Evolutionary conservation across 257 asterid species (phyloP).

Genomic region (Verbascum thapsus): DNA sequence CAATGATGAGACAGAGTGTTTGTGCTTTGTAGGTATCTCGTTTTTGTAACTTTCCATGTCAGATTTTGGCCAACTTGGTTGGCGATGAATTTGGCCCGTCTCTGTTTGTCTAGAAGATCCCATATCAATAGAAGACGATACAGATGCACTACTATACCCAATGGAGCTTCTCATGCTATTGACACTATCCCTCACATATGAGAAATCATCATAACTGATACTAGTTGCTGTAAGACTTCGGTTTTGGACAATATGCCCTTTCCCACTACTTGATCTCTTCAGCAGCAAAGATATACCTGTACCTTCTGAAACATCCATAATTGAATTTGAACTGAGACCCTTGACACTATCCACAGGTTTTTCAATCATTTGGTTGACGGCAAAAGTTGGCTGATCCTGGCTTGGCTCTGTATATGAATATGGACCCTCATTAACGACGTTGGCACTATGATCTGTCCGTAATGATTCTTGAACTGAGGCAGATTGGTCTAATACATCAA

Average conservation of each 20-base stretch:
- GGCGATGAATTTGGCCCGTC: constrained; percentile 51
- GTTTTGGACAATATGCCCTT: constrained; percentile 66
- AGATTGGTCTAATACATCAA: constrained; percentile 39
- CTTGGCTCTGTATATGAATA: constrained; percentile 30
- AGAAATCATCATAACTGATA: constrained; percentile 72
- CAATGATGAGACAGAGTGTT: constrained; percentile 66
- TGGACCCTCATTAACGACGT: constrained; percentile 32
- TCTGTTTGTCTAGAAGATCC: constrained; percentile 64
- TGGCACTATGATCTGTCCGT: constrained; percentile 34
- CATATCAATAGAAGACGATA: constrained; percentile 83
- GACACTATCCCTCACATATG: constrained; percentile 67
- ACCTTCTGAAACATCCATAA: constrained; percentile 56
- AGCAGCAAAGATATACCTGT: constrained; percentile 81
- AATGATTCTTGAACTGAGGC: constrained; percentile 39
- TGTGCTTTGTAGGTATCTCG: constrained; percentile 60
- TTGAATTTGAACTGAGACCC: constrained; percentile 38
- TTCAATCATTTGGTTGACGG: constrained; percentile 32
- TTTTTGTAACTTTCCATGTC: constrained; percentile 64
- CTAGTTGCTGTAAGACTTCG: constrained; percentile 77
- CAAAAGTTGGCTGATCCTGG: constrained; percentile 34
- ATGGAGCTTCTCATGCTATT: constrained; percentile 81
- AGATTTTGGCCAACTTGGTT: constrained; percentile 63
- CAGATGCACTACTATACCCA: constrained; percentile 69
- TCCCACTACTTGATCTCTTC: constrained; percentile 55
- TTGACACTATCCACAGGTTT: constrained; percentile 36